A percentile compares a stretch with the other conserved stretches of the same genome.
phyloP scores from a whole-genome alignment of 2,329 filamentous ascomycete genomes.

The Camptophora hylomeconis region DNA sequence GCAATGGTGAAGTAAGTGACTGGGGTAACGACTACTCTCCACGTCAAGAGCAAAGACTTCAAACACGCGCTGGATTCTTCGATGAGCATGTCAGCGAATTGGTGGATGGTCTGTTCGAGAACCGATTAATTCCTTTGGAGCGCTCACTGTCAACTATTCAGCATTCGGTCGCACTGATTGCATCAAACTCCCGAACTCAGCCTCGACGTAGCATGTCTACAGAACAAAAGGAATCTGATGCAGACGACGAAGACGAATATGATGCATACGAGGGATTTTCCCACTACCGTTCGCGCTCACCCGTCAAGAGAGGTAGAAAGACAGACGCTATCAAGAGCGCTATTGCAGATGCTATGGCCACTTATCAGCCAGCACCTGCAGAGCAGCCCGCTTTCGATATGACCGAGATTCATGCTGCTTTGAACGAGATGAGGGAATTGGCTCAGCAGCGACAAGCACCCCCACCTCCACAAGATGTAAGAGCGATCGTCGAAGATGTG shows the following conservation, averaged over 20 bases:
- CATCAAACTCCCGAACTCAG: conserved; percentile 43
- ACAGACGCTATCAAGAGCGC: conserved; percentile 43
- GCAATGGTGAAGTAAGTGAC: conserved; percentile 48
- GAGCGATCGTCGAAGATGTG: conserved; percentile 50
- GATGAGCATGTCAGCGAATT: conserved; percentile 80
- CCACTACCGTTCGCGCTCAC: conserved; percentile 59
- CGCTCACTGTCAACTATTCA: conserved; percentile 66
- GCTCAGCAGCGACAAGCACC: conserved; percentile 19
- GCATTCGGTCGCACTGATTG: conserved; percentile 48
- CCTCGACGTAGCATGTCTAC: conserved; percentile 54
- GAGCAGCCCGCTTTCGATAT: conserved; percentile 23
- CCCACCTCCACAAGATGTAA: conserved; percentile 39
- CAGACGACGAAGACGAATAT: conserved; percentile 83
- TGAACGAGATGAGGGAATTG: conserved; percentile 22
- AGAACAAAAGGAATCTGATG: conserved; percentile 68
- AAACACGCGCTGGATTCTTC: conserved; percentile 73
- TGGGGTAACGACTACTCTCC: conserved; percentile 83
- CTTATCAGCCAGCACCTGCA: conserved; percentile 22
- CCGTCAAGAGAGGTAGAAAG: conserved; percentile 57
- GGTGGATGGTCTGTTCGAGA: conserved; percentile 63
- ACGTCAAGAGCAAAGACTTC: conserved; percentile 70
- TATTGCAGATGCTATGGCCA: conserved; percentile 52
- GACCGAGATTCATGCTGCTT: conserved; percentile 25
- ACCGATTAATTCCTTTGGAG: conserved; percentile 69
- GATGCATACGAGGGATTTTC: conserved; percentile 30